A percentile compares a stretch with the other conserved stretches of the same genome.
Evolutionary conservation across 1,139 yeast genomes (phyloP).

Genomic region (Blastobotrys aristatus): DNA sequence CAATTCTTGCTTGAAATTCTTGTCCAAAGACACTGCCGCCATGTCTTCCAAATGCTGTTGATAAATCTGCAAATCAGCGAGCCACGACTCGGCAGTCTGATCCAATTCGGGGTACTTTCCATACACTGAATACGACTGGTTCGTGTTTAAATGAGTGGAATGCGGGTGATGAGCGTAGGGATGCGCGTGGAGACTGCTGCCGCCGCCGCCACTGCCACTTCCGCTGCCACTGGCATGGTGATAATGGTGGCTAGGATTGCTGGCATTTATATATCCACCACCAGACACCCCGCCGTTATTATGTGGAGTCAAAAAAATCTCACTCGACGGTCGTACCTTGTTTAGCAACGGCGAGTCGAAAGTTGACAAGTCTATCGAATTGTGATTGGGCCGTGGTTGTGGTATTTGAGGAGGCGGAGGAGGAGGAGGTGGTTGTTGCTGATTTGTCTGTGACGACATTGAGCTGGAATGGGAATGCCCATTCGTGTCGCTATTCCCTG

Average conservation of each 20-base stretch:
- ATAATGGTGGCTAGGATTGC: background rate
- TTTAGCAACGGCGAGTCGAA: constrained; percentile 26
- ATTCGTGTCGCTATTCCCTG: background rate
- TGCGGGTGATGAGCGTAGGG: background rate
- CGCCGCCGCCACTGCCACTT: background rate
- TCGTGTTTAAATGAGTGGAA: background rate
- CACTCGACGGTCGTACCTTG: constrained; percentile 28
- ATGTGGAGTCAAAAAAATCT: constrained; percentile 25
- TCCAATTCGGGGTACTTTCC: constrained; percentile 18
- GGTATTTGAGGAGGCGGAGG: background rate
- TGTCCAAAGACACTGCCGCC: constrained; percentile 34
- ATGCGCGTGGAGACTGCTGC: background rate
- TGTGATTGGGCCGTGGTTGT: constrained; percentile 4
- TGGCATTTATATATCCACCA: background rate
- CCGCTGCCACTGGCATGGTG: background rate
- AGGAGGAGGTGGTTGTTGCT: background rate
- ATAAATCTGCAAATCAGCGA: constrained; percentile 34
- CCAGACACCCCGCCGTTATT: background rate
- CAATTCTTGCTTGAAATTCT: constrained; percentile 26
- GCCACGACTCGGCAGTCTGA: constrained; percentile 32
- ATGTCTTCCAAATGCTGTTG: constrained; percentile 34
- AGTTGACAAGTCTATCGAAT: constrained; percentile 16
- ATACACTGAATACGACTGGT: background rate
- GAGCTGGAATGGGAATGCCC: constrained; percentile 1
- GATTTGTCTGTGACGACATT: background rate